phyloP scores from a whole-genome alignment of 371 early-diverging fungal genomes.

The Saksenaea oblongispora region DNA sequence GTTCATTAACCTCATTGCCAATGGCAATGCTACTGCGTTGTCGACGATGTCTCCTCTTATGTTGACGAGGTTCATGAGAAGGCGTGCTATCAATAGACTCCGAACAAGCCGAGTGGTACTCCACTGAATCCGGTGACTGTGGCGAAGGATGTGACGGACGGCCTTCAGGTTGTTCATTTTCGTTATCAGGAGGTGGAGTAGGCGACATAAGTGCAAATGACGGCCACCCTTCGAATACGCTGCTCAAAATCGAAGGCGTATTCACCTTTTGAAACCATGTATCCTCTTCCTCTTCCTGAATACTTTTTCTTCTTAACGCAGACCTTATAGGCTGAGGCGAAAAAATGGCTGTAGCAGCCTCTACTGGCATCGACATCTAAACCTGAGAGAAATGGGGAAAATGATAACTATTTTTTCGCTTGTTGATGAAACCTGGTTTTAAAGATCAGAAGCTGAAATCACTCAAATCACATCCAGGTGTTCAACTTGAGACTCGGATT shows the following conservation, averaged over 20 bases:
- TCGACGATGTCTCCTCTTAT: conserved; percentile 6
- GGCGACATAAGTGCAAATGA: conserved; percentile 3
- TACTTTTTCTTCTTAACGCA: conserved; percentile 1
- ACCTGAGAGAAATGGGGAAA: not conserved
- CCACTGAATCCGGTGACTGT: not conserved
- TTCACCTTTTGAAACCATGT: not conserved
- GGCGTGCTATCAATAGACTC: not conserved
- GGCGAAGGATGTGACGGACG: not conserved
- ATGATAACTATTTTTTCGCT: not conserved
- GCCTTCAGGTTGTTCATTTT: conserved; percentile 1
- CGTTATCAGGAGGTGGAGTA: conserved; percentile 7
- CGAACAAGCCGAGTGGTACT: conserved; percentile 1
- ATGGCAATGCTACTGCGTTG: conserved; percentile 21
- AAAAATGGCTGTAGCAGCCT: conserved; percentile 19
- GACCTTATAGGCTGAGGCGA: conserved; percentile 14
- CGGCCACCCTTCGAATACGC: conserved; percentile 33
- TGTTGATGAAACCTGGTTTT: not conserved
- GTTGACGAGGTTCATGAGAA: conserved; percentile 2
- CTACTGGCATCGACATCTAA: conserved; percentile 19
- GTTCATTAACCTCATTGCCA: conserved; percentile 23
- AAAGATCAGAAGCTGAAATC: not conserved
- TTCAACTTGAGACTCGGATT: too few relatives aligned
- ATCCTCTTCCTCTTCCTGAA: conserved; percentile 8
- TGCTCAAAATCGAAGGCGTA: conserved; percentile 21
- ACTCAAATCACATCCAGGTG: too few relatives aligned